Percentiles rank a stretch among this genome's conserved stretches.
Evolutionary conservation across 2,329 filamentous ascomycete genomes (phyloP).

Genomic region (Pestalotiopsis sp.): DNA sequence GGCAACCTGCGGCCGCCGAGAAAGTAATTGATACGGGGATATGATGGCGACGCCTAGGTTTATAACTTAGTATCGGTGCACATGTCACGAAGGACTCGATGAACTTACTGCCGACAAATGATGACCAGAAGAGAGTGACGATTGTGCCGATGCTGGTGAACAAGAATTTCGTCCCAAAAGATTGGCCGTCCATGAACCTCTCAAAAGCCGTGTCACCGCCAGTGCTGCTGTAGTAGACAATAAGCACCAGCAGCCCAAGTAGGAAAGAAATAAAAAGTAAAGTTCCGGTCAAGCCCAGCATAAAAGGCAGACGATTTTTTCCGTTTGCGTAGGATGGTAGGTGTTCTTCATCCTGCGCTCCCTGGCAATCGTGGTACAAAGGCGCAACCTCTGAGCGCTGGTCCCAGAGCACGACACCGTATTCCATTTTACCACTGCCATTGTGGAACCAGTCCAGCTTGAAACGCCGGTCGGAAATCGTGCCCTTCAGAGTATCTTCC

Average conservation of each 20-base stretch:
- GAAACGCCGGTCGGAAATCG: constrained; percentile 23
- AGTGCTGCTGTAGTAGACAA: constrained; percentile 40
- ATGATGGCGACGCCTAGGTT: constrained; percentile 39
- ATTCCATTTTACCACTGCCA: constrained; percentile 26
- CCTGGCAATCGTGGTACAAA: not conserved
- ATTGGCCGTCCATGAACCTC: constrained; percentile 41
- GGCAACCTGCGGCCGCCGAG: constrained; percentile 27
- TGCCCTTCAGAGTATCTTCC: too few relatives aligned
- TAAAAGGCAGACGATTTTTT: constrained; percentile 35
- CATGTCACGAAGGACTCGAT: too few relatives aligned
- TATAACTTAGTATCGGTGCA: not conserved
- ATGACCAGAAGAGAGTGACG: constrained; percentile 40
- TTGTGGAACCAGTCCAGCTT: constrained; percentile 29
- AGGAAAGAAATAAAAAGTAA: constrained; percentile 28
- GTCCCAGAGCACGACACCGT: constrained; percentile 28
- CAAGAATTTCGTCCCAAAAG: constrained; percentile 41
- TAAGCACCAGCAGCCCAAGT: constrained; percentile 31
- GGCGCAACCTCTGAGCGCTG: not conserved
- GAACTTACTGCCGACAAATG: constrained; percentile 40
- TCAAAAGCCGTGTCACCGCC: constrained; percentile 39
- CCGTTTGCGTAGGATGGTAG: too few relatives aligned
- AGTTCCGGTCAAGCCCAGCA: constrained; percentile 28
- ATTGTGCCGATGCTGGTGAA: constrained; percentile 41
- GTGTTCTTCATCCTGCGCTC: not conserved
- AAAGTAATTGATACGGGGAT: constrained; percentile 39